Evolutionary conservation across 257 asterid genomes (phyloP), one percentile per base, ranked within the genome.

Genomic region (Cinchona pubescens): DNA sequence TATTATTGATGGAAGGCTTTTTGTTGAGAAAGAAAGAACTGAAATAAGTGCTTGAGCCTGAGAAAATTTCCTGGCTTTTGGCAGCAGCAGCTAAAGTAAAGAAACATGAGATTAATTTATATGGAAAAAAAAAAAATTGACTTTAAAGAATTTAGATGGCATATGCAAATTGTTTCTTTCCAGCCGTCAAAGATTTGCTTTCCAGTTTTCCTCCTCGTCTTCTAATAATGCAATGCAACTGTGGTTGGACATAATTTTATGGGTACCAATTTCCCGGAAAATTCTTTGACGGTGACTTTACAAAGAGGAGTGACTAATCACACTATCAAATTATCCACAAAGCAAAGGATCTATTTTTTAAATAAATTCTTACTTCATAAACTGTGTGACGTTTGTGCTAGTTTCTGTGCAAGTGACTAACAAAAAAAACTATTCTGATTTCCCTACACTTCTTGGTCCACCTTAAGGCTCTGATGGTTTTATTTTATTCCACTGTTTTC

Each of bases 21-120:
- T 59, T 59, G 35, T 59, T 4, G 64, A 59, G 32, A 8, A n/a
- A 56, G 62, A 8, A 59, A 4, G 14, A 40, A 45, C 42, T 38
- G 48, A 53, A 53, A 76, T 72, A 67, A 53, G 76, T 72, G 81
- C 69, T 60, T 73, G 67, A 66, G 81, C 82, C 84, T 86, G 86
- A 79, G 86, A 84, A 77, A 69, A 34, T 70, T 51, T 77, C 61
- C 82, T 81, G 80, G 69, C 75, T n/a, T n/a, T n/a, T n/a, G n/a
- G n/a, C 76, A 10, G 38, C 67, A 78, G 73, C 79, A 75, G 83
- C 35, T 40, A 27, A 1, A n/a, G 30, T 25, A 11, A n/a, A 27
- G 30, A n/a, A 56, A 27, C n/a, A n/a, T n/a, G 21, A 59, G 37
- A 27, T 27, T 59, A 27, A n/a, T n/a, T n/a, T n/a, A n/a, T n/a